These are phyloP conservation scores for Lactarius hatsudake DNA, from an alignment of 768 basidiomycete genomes.

Conservation along the genomic window DNA sequence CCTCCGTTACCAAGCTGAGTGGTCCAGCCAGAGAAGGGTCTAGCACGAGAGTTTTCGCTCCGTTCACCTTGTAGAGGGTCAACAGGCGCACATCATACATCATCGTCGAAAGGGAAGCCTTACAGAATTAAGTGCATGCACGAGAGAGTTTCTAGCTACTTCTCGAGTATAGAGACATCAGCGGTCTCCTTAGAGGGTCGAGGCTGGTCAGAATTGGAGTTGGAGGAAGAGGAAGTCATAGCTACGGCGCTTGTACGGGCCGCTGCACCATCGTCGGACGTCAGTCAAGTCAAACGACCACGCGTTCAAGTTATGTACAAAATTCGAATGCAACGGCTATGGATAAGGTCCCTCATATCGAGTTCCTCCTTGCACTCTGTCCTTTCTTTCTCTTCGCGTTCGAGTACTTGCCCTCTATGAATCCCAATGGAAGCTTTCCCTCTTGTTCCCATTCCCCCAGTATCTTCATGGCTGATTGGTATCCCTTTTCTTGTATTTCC, in stretches of 20 bases:
- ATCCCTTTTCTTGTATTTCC: slow-evolving; percentile 83
- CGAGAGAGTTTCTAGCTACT: slow-evolving; percentile 71
- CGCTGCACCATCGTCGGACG: not conserved
- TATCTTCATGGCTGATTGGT: slow-evolving; percentile 65
- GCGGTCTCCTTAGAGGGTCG: slow-evolving; percentile 42
- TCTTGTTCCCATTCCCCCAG: slow-evolving; percentile 80
- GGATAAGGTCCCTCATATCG: slow-evolving; percentile 39
- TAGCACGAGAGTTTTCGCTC: slow-evolving; percentile 94
- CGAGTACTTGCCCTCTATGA: slow-evolving; percentile 57
- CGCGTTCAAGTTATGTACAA: not conserved
- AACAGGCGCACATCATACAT: not conserved
- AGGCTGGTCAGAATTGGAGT: slow-evolving; percentile 34
- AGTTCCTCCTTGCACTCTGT: slow-evolving; percentile 74
- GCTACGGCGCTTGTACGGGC: slow-evolving; percentile 2
- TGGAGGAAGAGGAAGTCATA: slow-evolving; percentile 30
- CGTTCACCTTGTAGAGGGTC: slow-evolving; percentile 61
- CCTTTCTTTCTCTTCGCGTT: slow-evolving; percentile 57
- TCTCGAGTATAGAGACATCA: slow-evolving; percentile 73
- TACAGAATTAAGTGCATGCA: slow-evolving; percentile 85
- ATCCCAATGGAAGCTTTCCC: slow-evolving; percentile 73
- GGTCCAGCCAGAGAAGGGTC: slow-evolving; percentile 87
- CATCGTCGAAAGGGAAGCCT: not conserved
- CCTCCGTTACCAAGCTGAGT: slow-evolving; percentile 92
- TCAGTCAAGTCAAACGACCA: too few species aligned
- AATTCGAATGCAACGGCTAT: not conserved